A percentile compares a stretch with the other conserved stretches of the same genome.
phyloP scores from a whole-genome alignment of 2,329 filamentous ascomycete genomes.

The Penicillium sp. region DNA sequence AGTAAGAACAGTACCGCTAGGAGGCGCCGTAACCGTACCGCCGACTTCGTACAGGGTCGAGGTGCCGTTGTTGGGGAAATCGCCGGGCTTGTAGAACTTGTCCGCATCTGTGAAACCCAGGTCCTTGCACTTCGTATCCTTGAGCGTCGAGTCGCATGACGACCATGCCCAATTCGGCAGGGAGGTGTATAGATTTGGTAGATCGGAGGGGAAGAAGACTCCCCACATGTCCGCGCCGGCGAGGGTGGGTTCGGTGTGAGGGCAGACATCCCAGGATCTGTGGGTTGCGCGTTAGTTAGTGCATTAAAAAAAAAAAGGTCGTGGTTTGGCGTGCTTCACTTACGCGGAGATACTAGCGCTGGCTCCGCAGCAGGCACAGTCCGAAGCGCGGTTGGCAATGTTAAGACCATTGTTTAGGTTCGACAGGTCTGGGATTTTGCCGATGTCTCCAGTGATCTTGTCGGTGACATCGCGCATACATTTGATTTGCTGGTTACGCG shows the following conservation, averaged over 20 bases:
- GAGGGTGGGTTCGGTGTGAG: conserved; percentile 28
- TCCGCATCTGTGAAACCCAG: conserved; percentile 22
- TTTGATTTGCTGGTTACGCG: conserved; percentile 21
- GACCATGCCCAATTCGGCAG: conserved; percentile 22
- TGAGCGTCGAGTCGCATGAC: conserved; percentile 19
- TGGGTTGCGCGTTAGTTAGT: background rate
- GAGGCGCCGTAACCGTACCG: conserved; percentile 35
- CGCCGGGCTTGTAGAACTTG: conserved; percentile 26
- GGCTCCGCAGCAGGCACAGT: conserved; percentile 38
- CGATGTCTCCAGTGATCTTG: conserved; percentile 8
- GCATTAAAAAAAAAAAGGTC: background rate
- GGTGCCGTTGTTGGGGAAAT: conserved; percentile 31
- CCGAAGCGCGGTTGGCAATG: conserved; percentile 26
- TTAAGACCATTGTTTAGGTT: conserved; percentile 24
- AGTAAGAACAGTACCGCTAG: conserved; percentile 36
- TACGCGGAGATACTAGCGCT: conserved; percentile 41
- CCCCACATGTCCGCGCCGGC: conserved; percentile 22
- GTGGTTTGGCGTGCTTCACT: background rate
- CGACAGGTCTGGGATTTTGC: conserved; percentile 13
- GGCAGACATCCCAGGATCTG: conserved; percentile 36
- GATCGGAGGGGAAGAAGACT: conserved; percentile 22
- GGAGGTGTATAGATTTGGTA: conserved; percentile 21
- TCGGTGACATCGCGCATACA: conserved; percentile 24
- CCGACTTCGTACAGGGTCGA: conserved; percentile 31
- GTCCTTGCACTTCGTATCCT: conserved; percentile 21